Conservation (phyloP, 1,284 basidiomycete genomes). For the Bondarzewia mesenterica region DNA sequence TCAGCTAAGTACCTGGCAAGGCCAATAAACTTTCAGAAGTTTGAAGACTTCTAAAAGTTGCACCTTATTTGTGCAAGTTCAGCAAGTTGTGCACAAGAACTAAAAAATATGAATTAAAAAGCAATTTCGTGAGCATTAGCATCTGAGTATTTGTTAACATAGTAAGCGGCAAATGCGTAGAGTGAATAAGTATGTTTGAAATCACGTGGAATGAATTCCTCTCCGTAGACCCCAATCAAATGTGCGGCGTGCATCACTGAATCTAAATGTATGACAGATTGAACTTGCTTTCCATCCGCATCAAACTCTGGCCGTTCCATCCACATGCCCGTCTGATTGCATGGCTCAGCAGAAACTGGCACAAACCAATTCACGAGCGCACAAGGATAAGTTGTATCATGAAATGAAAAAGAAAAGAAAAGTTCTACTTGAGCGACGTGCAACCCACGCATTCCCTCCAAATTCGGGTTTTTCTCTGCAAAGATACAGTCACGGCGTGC, state of each 20-base stretch:
- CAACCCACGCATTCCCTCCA: not conserved
- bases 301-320: not conserved
- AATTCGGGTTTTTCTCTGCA: not conserved
- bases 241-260: conserved; percentile 11
- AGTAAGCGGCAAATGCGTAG: conserved; percentile 6
- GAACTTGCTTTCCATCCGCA: not conserved
- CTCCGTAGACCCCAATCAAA: conserved; percentile 9
- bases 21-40: too few relatives aligned
- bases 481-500: not conserved
- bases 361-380: not conserved
- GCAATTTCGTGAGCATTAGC: conserved; percentile 7
- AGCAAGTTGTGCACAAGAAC: too few relatives aligned
- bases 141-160: conserved; percentile 13
- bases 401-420: not conserved
- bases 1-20: too few relatives aligned
- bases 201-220: not conserved
- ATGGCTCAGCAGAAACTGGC: not conserved
- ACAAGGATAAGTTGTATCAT: not conserved
- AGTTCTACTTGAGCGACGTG: not conserved
- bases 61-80: too few relatives aligned
- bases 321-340: not conserved
- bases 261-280: not conserved
- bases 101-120: too few relatives aligned
- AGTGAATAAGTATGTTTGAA: conserved; percentile 1
- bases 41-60: too few relatives aligned